Evolutionary conservation across 2,329 filamentous ascomycete species (phyloP).

Genomic region (Alternaria sp.): DNA sequence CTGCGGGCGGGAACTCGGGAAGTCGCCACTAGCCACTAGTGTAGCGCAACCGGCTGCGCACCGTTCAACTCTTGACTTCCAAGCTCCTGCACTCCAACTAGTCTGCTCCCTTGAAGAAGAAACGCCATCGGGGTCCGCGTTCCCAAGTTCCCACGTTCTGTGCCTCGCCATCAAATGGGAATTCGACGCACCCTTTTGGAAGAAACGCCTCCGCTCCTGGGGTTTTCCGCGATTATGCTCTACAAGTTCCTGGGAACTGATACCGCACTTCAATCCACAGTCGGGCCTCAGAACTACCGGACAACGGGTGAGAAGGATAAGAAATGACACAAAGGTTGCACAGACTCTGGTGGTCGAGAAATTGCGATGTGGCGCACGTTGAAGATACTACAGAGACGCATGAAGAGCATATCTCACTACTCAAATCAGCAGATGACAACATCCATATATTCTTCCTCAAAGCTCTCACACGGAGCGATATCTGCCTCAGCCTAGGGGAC

Average conservation of each 20-base stretch:
- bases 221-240: background rate
- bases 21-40: constrained; percentile 5
- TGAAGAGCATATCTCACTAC: background rate
- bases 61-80: constrained; percentile 1
- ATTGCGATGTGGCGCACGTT: constrained; percentile 4
- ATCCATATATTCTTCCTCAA: background rate
- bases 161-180: background rate
- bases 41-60: background rate
- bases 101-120: constrained; percentile 3
- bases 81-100: background rate
- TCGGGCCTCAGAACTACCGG: background rate
- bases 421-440: background rate
- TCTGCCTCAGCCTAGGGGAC: background rate
- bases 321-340: background rate
- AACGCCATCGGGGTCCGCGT: background rate
- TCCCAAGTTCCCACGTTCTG: background rate
- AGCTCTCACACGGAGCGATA: background rate
- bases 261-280: background rate
- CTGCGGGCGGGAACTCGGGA: constrained; percentile 3
- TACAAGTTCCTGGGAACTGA: background rate
- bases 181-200: background rate
- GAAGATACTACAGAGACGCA: constrained; percentile 1
- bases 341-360: constrained; percentile 3
- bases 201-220: background rate
- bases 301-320: background rate